Evolutionary conservation across 306 rosid species (phyloP).

Genomic region (Dalbergia cochinchinensis): DNA sequence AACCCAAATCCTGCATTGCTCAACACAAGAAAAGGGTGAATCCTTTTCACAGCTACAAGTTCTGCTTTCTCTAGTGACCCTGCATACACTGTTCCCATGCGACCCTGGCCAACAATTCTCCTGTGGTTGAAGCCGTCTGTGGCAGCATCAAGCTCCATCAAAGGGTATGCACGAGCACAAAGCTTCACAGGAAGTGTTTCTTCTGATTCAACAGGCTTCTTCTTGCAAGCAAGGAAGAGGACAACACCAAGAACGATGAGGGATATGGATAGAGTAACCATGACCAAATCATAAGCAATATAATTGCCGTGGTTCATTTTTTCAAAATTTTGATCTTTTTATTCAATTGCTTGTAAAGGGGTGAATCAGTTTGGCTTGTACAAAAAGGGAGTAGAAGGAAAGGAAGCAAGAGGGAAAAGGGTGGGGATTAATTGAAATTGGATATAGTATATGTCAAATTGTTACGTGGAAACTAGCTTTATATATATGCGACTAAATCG

Average conservation of each 20-base stretch:
- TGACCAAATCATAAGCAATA: constrained; percentile 58
- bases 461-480: constrained; percentile 39
- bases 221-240: constrained; percentile 63
- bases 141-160: constrained; percentile 69
- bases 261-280: constrained; percentile 60
- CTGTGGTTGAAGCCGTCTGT: constrained; percentile 79
- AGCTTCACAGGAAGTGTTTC: constrained; percentile 58
- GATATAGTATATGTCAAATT: constrained; percentile 23
- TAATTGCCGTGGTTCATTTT: constrained; percentile 56
- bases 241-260: constrained; percentile 55
- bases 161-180: constrained; percentile 58
- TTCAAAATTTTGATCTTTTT: not conserved
- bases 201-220: constrained; percentile 61
- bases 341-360: not conserved
- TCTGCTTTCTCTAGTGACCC: constrained; percentile 55
- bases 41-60: constrained; percentile 72
- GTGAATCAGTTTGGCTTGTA: not conserved
- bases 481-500: constrained; percentile 18
- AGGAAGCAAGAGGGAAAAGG: not conserved
- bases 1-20: constrained; percentile 83
- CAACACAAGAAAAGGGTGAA: constrained; percentile 73
- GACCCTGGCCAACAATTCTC: constrained; percentile 79
- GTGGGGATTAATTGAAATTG: constrained; percentile 24
- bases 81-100: constrained; percentile 83
- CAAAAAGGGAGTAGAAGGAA: constrained; percentile 36